A percentile compares a stretch with the other conserved stretches of the same genome.
Evolutionary conservation across 768 basidiomycete species (phyloP).

Genomic region (Candolleomyces eurysporus): DNA sequence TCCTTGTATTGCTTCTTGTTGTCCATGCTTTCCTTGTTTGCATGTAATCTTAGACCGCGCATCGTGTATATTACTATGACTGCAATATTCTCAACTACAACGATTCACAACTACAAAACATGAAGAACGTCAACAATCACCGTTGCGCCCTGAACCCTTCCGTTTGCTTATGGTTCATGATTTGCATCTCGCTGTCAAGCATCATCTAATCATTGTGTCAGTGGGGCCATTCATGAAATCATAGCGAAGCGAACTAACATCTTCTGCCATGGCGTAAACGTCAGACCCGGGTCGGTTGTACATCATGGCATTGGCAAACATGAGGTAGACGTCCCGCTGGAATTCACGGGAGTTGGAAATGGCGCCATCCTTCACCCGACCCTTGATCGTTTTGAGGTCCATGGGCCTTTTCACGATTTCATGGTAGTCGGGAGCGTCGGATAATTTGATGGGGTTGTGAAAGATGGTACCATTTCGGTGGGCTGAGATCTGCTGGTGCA

Average conservation of each 20-base stretch:
- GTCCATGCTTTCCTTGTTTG: background rate
- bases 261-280: slow-evolving; percentile 88
- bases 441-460: slow-evolving; percentile 83
- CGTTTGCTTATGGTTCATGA: slow-evolving; percentile 15
- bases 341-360: slow-evolving; percentile 84
- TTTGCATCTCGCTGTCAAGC: slow-evolving; percentile 31
- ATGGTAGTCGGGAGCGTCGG: slow-evolving; percentile 88
- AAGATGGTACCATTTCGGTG: slow-evolving; percentile 90
- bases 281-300: slow-evolving; percentile 87
- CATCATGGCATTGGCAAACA: slow-evolving; percentile 98
- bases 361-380: slow-evolving; percentile 77
- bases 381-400: slow-evolving; percentile 92
- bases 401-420: slow-evolving; percentile 94
- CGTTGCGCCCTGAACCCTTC: slow-evolving; percentile 1
- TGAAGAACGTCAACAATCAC: background rate
- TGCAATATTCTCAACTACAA: too few relatives aligned
- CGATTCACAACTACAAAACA: too few relatives aligned
- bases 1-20: slow-evolving; percentile 7
- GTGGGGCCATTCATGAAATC: background rate
- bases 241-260: slow-evolving; percentile 51
- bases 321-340: slow-evolving; percentile 85
- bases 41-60: slow-evolving; percentile 1
- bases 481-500: slow-evolving; percentile 79
- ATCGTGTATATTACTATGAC: background rate
- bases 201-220: slow-evolving; percentile 24